Evolutionary conservation across 495 filamentous ascomycete genomes (phyloP).

Genomic region (Annulohypoxylon bovei): DNA sequence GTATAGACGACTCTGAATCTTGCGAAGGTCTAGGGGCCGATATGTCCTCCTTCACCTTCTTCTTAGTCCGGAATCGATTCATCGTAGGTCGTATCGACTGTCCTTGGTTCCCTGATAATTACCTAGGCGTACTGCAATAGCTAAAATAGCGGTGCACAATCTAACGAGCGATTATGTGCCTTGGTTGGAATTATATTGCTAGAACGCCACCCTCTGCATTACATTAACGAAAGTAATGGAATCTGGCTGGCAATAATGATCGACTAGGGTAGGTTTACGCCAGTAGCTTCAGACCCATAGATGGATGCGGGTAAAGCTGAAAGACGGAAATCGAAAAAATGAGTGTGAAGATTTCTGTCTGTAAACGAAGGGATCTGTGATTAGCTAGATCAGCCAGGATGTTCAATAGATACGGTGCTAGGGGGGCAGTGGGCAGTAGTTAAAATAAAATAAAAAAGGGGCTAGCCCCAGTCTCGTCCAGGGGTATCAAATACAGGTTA

Average conservation of each 20-base stretch:
- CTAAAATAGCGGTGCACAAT: neutral
- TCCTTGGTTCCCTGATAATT: neutral
- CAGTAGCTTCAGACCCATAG: neutral
- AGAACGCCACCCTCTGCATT: conserved; percentile 8
- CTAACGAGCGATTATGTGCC: conserved; percentile 11
- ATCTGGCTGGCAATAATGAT: conserved; percentile 15
- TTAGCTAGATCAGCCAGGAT: conserved; percentile 1
- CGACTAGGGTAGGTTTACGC: conserved; percentile 31
- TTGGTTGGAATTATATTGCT: neutral
- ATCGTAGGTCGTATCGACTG: conserved; percentile 52
- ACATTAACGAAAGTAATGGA: conserved; percentile 22
- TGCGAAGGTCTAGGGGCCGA: conserved; percentile 58
- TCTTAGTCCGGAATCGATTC: conserved; percentile 80
- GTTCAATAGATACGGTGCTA: conserved; percentile 18
- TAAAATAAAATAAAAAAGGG: conserved; percentile 5
- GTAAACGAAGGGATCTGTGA: conserved; percentile 6
- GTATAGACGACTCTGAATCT: conserved; percentile 60
- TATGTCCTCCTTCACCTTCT: conserved; percentile 70
- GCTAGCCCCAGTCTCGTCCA: conserved; percentile 1
- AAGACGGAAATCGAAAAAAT: conserved; percentile 4
- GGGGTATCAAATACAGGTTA: conserved; percentile 19
- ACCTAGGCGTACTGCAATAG: neutral
- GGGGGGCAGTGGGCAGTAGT: conserved; percentile 13
- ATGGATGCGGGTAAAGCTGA: neutral
- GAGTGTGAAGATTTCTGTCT: neutral